Conservation (phyloP, 163 green algal species). For the Scenedesmus sp. region DNA sequence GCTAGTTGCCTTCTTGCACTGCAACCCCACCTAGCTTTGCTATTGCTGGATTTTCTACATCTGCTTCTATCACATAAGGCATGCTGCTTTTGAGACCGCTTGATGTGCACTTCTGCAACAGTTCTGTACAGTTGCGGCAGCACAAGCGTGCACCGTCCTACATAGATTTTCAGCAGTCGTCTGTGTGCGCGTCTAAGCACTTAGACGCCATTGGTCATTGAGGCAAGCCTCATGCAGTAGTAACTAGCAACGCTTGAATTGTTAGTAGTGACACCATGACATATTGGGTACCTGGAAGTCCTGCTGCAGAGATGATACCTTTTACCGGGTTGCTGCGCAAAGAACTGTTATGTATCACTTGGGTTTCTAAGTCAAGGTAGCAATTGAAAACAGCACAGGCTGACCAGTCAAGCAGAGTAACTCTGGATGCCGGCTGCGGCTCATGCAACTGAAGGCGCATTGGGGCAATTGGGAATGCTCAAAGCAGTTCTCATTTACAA, state of each 20-base stretch:
- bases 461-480: too few relatives aligned
- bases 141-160: not conserved
- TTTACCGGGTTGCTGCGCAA: too few relatives aligned
- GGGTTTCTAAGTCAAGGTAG: too few relatives aligned
- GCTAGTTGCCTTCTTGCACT: not conserved
- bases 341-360: too few relatives aligned
- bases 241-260: not conserved
- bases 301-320: too few relatives aligned
- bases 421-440: too few relatives aligned
- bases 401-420: too few relatives aligned
- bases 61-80: constrained; percentile 7
- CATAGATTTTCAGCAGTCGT: not conserved
- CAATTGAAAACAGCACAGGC: too few relatives aligned
- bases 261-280: not conserved
- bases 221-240: not conserved
- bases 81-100: not conserved
- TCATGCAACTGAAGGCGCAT: too few relatives aligned
- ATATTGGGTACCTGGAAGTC: not conserved
- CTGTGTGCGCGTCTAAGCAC: not conserved
- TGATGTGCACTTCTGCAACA: not conserved
- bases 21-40: constrained; percentile 22
- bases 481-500: too few relatives aligned
- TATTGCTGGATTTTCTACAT: constrained; percentile 45
- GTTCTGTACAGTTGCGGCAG: constrained; percentile 7
- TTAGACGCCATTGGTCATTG: not conserved